Percentiles rank a stretch among this genome's conserved stretches.
These are phyloP conservation scores for Albophoma yamanashiensis DNA, from an alignment of 2,329 filamentous ascomycete genomes.

Conservation along the genomic window DNA sequence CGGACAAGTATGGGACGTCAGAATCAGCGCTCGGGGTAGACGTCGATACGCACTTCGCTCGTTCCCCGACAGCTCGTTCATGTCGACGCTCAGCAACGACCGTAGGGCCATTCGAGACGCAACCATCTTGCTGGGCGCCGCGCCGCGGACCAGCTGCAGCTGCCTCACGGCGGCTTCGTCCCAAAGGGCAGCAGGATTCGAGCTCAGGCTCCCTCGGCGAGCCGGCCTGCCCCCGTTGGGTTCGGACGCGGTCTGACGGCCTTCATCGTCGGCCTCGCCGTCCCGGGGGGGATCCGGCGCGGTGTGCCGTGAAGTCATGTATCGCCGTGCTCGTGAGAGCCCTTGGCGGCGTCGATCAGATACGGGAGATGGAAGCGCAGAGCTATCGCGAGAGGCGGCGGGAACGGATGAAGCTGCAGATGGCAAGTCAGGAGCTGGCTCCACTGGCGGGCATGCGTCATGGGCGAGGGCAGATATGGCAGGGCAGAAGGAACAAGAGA, in stretches of 20 bases:
- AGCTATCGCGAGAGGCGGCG: not conserved
- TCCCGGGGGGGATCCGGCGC: slow-evolving; percentile 11
- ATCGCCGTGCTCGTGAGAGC: slow-evolving; percentile 15
- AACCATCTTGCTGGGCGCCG: slow-evolving; percentile 30
- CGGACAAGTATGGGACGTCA: not conserved
- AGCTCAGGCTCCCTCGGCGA: slow-evolving; percentile 1
- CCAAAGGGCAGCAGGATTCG: not conserved
- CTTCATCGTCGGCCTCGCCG: slow-evolving; percentile 8
- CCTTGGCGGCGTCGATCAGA: slow-evolving; percentile 14
- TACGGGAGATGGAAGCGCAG: slow-evolving; percentile 8
- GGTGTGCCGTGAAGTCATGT: slow-evolving; percentile 11
- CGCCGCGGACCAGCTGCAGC: slow-evolving; percentile 35
- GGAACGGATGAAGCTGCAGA: not conserved
- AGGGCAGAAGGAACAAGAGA: not conserved
- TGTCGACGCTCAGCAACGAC: slow-evolving; percentile 34
- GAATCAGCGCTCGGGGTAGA: not conserved
- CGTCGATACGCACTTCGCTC: slow-evolving; percentile 34
- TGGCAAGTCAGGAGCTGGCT: not conserved
- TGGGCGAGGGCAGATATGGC: not conserved
- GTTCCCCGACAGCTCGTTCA: slow-evolving; percentile 31
- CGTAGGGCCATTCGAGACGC: slow-evolving; percentile 35
- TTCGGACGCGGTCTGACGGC: not conserved
- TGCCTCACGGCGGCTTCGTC: slow-evolving; percentile 26
- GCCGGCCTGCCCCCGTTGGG: not conserved
- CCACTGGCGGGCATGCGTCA: not conserved